A percentile compares a stretch with the other conserved stretches of the same genome.
Conservation (phyloP, 2,329 filamentous ascomycete genomes). For the Ophiosphaerella korrae region DNA sequence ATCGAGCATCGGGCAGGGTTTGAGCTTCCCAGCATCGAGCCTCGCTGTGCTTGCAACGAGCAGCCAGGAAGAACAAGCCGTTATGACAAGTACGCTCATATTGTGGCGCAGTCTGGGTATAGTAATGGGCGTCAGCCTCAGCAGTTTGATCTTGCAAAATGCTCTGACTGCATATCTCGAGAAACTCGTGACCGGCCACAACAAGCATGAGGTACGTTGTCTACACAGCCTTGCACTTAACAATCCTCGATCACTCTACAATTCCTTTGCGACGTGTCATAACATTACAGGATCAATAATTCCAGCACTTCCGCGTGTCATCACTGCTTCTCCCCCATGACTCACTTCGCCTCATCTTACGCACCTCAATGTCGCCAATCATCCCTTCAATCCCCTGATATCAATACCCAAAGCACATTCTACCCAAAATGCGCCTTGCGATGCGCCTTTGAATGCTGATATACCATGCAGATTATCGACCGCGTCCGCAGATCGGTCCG, state of each 20-base stretch:
- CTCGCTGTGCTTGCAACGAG: conserved; percentile 51
- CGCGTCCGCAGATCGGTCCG: conserved; percentile 57
- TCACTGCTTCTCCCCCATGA: too few relatives aligned
- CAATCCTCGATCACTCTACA: not conserved
- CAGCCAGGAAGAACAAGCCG: conserved; percentile 52
- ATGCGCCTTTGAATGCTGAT: conserved; percentile 6
- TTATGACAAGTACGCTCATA: conserved; percentile 68
- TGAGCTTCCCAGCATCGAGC: conserved; percentile 50
- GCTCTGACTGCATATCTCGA: conserved; percentile 65
- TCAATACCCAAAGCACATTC: not conserved
- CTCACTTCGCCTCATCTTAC: not conserved
- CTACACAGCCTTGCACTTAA: not conserved
- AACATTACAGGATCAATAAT: not conserved
- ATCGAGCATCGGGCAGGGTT: conserved; percentile 48
- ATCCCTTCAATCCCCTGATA: not conserved
- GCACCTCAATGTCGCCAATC: not conserved
- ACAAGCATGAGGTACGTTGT: conserved; percentile 57
- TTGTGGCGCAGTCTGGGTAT: conserved; percentile 74
- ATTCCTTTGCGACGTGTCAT: not conserved
- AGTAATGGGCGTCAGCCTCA: conserved; percentile 74
- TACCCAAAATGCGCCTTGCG: not conserved
- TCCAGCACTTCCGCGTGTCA: not conserved
- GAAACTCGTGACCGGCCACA: conserved; percentile 61
- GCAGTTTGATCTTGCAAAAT: conserved; percentile 76
- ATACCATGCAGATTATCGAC: conserved; percentile 46